Percentiles rank a stretch among this genome's conserved stretches.
Evolutionary conservation across 164 flowering plant genomes (phyloP).

Genomic region (Warburgia ugandensis): DNA sequence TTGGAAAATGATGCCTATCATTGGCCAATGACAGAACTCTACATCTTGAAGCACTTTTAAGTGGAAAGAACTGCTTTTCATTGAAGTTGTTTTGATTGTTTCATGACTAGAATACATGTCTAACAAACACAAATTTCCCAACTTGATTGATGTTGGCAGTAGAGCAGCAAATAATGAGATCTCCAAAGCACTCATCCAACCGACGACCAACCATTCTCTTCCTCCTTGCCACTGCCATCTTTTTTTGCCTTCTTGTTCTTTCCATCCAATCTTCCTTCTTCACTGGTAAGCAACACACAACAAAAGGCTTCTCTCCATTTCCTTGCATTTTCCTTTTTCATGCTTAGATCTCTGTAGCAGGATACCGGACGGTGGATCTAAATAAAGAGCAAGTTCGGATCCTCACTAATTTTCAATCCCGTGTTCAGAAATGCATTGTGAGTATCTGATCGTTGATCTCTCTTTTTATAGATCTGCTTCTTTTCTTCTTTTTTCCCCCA

Average conservation of each 20-base stretch:
- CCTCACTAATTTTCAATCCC: constrained; percentile 61
- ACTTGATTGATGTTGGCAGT: no score
- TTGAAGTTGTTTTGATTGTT: no score
- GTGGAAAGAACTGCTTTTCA: no score
- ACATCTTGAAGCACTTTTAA: no score
- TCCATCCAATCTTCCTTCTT: constrained; percentile 34
- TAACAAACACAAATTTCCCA: no score
- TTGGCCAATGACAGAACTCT: no score
- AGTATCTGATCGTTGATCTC: constrained; percentile 6
- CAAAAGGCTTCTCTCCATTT: neutral
- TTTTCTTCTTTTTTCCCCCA: neutral
- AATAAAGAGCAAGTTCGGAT: constrained; percentile 28
- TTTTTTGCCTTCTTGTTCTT: constrained; percentile 59
- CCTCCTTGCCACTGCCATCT: constrained; percentile 45
- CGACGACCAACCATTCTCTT: constrained; percentile 32
- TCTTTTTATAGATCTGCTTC: neutral
- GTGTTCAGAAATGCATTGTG: constrained; percentile 84
- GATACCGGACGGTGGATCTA: constrained; percentile 20
- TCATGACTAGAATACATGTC: no score
- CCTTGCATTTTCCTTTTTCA: neutral
- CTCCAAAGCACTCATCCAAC: constrained; percentile 12
- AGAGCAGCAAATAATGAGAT: no score
- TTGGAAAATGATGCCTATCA: no score
- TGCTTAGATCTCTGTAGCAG: constrained; percentile 17
- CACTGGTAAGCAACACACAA: constrained; percentile 6